phyloP scores from a whole-genome alignment of 176 grass and related monocot species.

The Ampelocalamus luodianensis region DNA sequence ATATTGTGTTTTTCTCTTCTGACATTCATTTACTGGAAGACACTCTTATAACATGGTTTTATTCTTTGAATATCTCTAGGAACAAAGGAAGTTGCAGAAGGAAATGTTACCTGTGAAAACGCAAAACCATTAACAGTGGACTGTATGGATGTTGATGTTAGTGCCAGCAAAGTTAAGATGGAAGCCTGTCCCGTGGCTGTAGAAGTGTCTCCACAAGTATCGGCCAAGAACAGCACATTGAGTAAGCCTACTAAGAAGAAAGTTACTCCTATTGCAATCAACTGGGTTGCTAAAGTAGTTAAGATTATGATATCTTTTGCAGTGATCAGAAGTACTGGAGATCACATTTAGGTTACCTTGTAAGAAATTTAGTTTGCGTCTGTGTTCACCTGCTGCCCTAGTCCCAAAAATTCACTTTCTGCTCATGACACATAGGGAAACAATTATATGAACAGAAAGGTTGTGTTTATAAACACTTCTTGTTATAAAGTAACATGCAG shows the following conservation, averaged over 20 bases:
- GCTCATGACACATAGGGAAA: background rate
- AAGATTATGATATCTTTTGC: slow-evolving; percentile 40
- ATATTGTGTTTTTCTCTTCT: background rate
- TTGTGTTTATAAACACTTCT: background rate
- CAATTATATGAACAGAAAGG: background rate
- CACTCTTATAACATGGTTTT: background rate
- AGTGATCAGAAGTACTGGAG: slow-evolving; percentile 35
- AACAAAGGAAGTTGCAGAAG: slow-evolving; percentile 54
- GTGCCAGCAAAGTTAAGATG: slow-evolving; percentile 40
- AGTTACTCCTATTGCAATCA: slow-evolving; percentile 73
- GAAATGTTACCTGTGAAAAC: slow-evolving; percentile 25
- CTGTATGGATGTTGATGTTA: slow-evolving; percentile 60
- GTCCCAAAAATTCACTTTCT: slow-evolving; percentile 1
- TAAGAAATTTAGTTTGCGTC: slow-evolving; percentile 44
- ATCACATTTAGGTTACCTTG: slow-evolving; percentile 36
- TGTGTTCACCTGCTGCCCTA: slow-evolving; percentile 7
- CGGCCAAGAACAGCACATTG: slow-evolving; percentile 43
- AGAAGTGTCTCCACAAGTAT: slow-evolving; percentile 27
- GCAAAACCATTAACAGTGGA: background rate
- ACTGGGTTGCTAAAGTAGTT: slow-evolving; percentile 47
- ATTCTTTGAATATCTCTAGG: slow-evolving; percentile 34
- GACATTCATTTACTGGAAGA: background rate
- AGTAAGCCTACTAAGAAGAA: slow-evolving; percentile 82
- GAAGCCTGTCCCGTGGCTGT: slow-evolving; percentile 31
- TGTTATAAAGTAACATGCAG: background rate